Base-by-base conservation (phyloP, 2,329 filamentous ascomycete species). In the Exophiala alcalophila region DNA sequence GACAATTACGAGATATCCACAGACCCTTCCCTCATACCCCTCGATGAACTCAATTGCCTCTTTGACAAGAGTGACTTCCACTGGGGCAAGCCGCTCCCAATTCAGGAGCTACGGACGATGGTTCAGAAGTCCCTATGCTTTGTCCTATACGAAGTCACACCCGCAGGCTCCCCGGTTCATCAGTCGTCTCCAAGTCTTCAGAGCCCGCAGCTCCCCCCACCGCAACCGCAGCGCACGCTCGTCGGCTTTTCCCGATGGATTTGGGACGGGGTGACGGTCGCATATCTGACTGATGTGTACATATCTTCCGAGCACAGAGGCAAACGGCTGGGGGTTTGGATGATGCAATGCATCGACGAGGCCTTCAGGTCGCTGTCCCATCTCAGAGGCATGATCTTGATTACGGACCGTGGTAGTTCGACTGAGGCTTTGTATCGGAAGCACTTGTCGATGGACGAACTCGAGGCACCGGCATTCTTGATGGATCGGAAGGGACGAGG, bases 261-360 rank as follows among this genome's bases (percentile, higher is more conserved):
- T 34, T 88, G 83, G 5, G 84, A 88, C 62, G 74, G 77, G 55
- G 72, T 79, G 29, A 83, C 82, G 0, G 78, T 86, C 53, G 80
- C 75, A 18, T 88, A 84, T 55, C 63, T 84, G 27, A 82, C 82
- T 18, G 83, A 86, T 56, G 78, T 86, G 15, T 86, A 83, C 60
- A 68, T 86, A 16, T 59, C 78, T 2, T 68, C 74, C 0, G 68
- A 73, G 23, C 76, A 79, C 54, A 80, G 82, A 57, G 72, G 75
- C 3, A 65, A 70, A 6, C 81, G 83, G 0, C 66, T 87, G 2
- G 83, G 78, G 2, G 72, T 67, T 30, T 86, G 81, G 80, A 63
- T 86, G 59, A 74, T 85, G 60, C 61, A 67, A 4, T 80, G 76
- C 52, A 62, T 83, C 45, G 71, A 77, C 51, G 78, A 84, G 54